These are phyloP conservation scores for Fonsecaea monophora DNA, from an alignment of 2,329 filamentous ascomycete genomes.

Conservation along the genomic window DNA sequence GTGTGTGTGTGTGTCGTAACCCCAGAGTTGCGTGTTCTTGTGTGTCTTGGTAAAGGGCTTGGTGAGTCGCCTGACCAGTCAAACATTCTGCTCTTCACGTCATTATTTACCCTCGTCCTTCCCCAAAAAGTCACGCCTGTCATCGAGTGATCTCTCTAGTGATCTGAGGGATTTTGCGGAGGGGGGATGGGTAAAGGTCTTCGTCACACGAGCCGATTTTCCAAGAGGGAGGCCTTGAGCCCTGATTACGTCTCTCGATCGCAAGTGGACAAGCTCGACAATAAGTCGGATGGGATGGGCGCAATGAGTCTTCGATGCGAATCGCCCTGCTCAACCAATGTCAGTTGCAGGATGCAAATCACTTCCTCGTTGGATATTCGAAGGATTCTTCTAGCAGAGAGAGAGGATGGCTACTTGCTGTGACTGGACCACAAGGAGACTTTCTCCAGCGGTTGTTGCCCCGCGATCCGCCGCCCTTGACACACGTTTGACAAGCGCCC, in stretches of 20 bases:
- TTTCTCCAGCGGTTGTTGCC: slow-evolving; percentile 3
- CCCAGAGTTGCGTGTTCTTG: neutral
- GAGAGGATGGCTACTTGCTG: neutral
- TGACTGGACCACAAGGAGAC: neutral
- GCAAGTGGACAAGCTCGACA: neutral
- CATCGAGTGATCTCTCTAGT: neutral
- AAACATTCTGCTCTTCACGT: neutral
- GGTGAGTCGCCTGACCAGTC: neutral
- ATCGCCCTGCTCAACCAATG: neutral
- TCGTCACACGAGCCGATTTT: neutral
- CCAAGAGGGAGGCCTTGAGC: neutral
- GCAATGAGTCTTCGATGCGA: neutral
- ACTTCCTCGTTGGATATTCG: neutral
- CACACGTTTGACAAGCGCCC: neutral
- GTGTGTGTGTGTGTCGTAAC: neutral
- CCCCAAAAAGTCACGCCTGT: neutral
- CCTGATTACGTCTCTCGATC: neutral
- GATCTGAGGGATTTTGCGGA: neutral
- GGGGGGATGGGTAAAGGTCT: neutral
- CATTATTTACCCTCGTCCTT: neutral
- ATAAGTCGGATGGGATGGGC: neutral
- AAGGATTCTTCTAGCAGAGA: neutral
- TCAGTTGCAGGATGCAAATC: slow-evolving; percentile 3
- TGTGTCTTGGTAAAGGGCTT: neutral
- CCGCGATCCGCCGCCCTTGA: slow-evolving; percentile 1